Evolutionary conservation across 768 basidiomycete genomes (phyloP).

Genomic region (Russula compacta): DNA sequence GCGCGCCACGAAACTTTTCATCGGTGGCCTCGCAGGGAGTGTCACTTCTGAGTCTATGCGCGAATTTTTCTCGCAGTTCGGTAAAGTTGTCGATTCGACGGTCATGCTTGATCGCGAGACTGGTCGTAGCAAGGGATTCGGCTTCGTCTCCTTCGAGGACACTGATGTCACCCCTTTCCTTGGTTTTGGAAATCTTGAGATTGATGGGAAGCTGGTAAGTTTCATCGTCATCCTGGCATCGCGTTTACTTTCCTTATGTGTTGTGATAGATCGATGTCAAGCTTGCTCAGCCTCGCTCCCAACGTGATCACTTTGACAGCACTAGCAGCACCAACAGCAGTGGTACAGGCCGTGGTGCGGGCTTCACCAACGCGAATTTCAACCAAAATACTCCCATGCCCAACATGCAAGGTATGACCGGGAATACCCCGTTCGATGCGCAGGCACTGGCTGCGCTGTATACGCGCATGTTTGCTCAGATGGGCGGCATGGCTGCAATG

Average conservation of each 20-base stretch:
- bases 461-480: conserved; percentile 80
- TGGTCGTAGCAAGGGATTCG: conserved; percentile 89
- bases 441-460: conserved; percentile 88
- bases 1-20: conserved; percentile 86
- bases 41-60: conserved; percentile 91
- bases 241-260: neutral
- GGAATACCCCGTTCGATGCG: conserved; percentile 66
- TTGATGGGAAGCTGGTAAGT: conserved; percentile 87
- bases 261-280: conserved; percentile 82
- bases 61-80: conserved; percentile 86
- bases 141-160: conserved; percentile 91
- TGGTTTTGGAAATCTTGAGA: conserved; percentile 72
- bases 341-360: conserved; percentile 14
- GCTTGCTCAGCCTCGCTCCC: conserved; percentile 81
- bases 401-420: conserved; percentile 13
- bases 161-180: conserved; percentile 81
- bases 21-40: conserved; percentile 82
- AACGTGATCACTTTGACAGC: conserved; percentile 43
- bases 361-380: conserved; percentile 37
- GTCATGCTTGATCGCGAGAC: conserved; percentile 97
- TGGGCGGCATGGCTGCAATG: conserved; percentile 39
- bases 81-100: conserved; percentile 91
- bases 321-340: neutral
- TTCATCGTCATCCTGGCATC: neutral
- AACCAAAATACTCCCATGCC: conserved; percentile 24